Base-by-base conservation (phyloP, 2,329 filamentous ascomycete genomes). In the Diaporthe citri region DNA sequence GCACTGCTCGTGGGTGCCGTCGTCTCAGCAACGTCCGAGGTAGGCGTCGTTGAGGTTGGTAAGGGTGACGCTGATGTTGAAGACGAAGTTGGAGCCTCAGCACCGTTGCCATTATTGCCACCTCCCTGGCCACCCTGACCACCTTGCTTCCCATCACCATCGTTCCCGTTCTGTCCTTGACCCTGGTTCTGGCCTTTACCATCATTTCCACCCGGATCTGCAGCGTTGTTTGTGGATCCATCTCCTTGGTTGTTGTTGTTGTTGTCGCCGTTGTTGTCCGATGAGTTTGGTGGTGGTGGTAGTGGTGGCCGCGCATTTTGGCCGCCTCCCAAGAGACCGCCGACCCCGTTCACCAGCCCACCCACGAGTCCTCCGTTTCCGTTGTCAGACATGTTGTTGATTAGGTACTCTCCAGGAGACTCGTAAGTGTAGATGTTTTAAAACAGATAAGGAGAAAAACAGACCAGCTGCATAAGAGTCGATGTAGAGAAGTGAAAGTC, bases 381-480 rank as follows among this genome's bases (percentile, higher is more conserved):
- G n/a, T 52, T 60, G n/a, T 62, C 31, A 39, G 70, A 72, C 70
- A 72, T 72, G 17, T 28, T 67, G 60, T 31, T 43, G 20, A 66
- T 66, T 41, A 46, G 51, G 43, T 25, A 59, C 59, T 57, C 60
- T 12, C 48, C 71, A 69, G 51, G 60, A 55, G 39, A 41, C 36
- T 60, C 55, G 48, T 17, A 2, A 9, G 4, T 15, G 28, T 39
- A 57, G 8, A 6, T 71, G 28, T 15, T 41, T 57, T 39, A 67
- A 69, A 39, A 56, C 1, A 15, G 41, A 60, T 67, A 43, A 36
- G 4, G 39, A 36, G 22, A 41, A 66, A 55, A 43, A 73, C 74
- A 75, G 74, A 43, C 74, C 74, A 64, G 74, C 74, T 75, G 74
- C 46, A 34, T 25, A 73, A 48, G 48, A 31, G 36, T 52, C 59